phyloP scores from a whole-genome alignment of 768 basidiomycete species.

The Basidioascus undulatus region DNA sequence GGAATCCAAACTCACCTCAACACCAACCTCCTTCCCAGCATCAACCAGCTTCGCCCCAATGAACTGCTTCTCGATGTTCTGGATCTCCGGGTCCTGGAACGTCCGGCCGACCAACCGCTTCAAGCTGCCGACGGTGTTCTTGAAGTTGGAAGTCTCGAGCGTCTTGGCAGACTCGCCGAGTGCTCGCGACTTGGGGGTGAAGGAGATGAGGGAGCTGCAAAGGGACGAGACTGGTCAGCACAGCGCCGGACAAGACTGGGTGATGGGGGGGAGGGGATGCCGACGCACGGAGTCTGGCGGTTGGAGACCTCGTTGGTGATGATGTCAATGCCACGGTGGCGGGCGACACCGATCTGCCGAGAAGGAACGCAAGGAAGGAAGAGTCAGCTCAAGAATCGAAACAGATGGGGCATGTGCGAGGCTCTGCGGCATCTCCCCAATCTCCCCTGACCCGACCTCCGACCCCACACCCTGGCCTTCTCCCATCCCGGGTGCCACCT shows the following conservation, averaged over 20 bases:
- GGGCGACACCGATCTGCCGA: slow-evolving; percentile 69
- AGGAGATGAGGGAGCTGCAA: slow-evolving; percentile 70
- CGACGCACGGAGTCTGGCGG: slow-evolving; percentile 72
- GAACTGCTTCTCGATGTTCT: slow-evolving; percentile 68
- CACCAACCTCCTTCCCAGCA: slow-evolving; percentile 55
- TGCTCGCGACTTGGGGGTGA: slow-evolving; percentile 67
- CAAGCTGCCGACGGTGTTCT: slow-evolving; percentile 80
- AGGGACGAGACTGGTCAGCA: neutral
- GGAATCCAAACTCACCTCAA: slow-evolving; percentile 36
- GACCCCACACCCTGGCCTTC: no score
- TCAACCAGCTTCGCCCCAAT: slow-evolving; percentile 71
- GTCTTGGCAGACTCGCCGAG: slow-evolving; percentile 94
- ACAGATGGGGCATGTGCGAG: no score
- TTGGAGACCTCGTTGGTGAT: slow-evolving; percentile 96
- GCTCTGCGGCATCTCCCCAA: no score
- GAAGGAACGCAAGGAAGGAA: slow-evolving; percentile 5
- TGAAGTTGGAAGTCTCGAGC: slow-evolving; percentile 92
- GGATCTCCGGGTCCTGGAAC: slow-evolving; percentile 51
- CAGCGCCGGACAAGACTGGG: neutral
- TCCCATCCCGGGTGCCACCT: no score
- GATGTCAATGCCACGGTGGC: slow-evolving; percentile 93
- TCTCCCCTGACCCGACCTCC: no score
- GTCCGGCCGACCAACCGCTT: slow-evolving; percentile 76
- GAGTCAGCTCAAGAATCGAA: no score
- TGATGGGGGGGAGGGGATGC: neutral